A percentile compares a stretch with the other conserved stretches of the same genome.
Conservation (phyloP, 208 protist species). For the Tetramitus jugosus region DNA sequence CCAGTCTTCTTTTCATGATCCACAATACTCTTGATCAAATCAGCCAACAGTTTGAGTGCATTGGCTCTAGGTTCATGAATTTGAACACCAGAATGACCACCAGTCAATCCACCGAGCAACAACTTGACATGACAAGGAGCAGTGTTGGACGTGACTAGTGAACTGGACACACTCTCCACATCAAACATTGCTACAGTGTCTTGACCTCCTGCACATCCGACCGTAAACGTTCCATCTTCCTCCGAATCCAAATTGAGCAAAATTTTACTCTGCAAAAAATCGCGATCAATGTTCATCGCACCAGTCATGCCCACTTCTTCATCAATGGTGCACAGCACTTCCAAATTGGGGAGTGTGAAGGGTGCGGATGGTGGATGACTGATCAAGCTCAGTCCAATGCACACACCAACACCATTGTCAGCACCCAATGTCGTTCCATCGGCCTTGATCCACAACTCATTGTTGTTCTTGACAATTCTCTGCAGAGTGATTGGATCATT, state of each 20-base stretch:
- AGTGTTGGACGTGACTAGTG: too few relatives aligned
- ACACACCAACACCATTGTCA: conserved; percentile 32
- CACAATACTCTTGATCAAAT: too few relatives aligned
- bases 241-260: neutral
- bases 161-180: too few relatives aligned
- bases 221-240: neutral
- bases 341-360: too few relatives aligned
- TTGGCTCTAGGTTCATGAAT: neutral
- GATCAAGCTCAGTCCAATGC: conserved; percentile 9
- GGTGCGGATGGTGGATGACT: neutral
- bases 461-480: too few relatives aligned
- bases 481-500: neutral
- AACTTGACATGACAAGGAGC: neutral
- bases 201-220: neutral
- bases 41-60: neutral
- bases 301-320: conserved; percentile 2
- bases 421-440: conserved; percentile 27
- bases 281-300: neutral
- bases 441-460: neutral
- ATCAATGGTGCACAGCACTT: neutral
- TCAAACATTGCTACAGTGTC: neutral
- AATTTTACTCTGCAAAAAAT: neutral
- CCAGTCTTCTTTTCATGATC: too few relatives aligned
- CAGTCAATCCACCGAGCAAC: neutral
- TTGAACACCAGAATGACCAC: neutral